Conservation (phyloP, 495 filamentous ascomycete species). For the Darksidea phi region DNA sequence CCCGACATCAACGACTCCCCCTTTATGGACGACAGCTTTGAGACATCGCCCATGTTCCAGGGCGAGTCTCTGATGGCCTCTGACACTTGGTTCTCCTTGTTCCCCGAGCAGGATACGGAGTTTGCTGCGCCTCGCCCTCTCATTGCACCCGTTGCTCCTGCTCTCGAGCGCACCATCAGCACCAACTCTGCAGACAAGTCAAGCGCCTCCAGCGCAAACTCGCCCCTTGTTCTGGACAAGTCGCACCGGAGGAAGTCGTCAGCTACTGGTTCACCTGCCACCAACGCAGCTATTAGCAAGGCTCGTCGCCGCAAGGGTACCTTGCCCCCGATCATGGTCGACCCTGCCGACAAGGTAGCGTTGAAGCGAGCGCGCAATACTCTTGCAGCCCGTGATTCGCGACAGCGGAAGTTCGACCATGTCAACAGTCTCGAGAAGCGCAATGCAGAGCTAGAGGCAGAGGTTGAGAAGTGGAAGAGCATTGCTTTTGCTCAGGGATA, state of each 20-base stretch:
- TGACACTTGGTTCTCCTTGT: conserved; percentile 64
- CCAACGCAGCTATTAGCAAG: conserved; percentile 62
- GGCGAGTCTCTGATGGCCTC: conserved; percentile 42
- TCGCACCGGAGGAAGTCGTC: conserved; percentile 47
- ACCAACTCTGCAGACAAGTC: conserved; percentile 43
- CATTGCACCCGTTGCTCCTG: conserved; percentile 4
- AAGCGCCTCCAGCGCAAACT: conserved; percentile 30
- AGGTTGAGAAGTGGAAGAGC: conserved; percentile 53
- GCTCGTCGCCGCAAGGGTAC: conserved; percentile 73
- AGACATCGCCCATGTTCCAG: conserved; percentile 71
- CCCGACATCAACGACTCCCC: conserved; percentile 59
- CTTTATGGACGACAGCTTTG: conserved; percentile 66
- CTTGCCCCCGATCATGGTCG: conserved; percentile 74
- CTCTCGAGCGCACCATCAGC: conserved; percentile 35
- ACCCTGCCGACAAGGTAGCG: conserved; percentile 67
- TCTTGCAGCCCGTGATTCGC: conserved; percentile 90
- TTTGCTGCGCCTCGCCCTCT: background rate
- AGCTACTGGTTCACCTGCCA: conserved; percentile 46
- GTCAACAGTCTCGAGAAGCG: conserved; percentile 60
- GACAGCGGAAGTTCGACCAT: conserved; percentile 73
- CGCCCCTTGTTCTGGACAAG: conserved; percentile 37
- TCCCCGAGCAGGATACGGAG: conserved; percentile 53
- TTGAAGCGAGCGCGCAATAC: conserved; percentile 96
- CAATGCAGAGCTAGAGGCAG: conserved; percentile 52
- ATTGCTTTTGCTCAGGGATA: conserved; percentile 32